Evolutionary conservation across 371 early-diverging fungal species (phyloP).

Genomic region (Mortierella polycephala): DNA sequence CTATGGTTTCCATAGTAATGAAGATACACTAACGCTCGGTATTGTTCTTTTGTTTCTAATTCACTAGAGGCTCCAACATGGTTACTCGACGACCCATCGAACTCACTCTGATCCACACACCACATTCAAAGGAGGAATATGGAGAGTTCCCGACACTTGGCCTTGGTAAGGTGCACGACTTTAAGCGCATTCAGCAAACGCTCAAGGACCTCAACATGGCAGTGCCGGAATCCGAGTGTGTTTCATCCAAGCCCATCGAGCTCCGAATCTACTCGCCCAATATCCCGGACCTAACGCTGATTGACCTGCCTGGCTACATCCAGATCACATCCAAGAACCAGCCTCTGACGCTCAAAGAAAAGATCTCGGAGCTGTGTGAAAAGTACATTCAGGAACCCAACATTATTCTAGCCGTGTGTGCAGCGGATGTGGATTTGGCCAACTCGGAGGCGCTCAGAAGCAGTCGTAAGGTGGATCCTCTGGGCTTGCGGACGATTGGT

Average conservation of each 20-base stretch:
- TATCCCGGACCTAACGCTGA: constrained; percentile 96
- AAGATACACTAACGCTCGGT: background rate
- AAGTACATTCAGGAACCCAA: constrained; percentile 93
- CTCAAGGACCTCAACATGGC: constrained; percentile 93
- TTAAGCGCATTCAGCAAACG: constrained; percentile 89
- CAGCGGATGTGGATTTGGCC: constrained; percentile 98
- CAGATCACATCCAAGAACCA: constrained; percentile 96
- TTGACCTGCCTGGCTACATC: constrained; percentile 99
- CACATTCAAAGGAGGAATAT: constrained; percentile 86
- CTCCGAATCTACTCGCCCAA: constrained; percentile 93
- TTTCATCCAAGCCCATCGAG: constrained; percentile 94
- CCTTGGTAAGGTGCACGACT: constrained; percentile 87
- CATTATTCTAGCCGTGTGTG: constrained; percentile 97
- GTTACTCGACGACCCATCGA: constrained; percentile 99
- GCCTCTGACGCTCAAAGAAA: constrained; percentile 90
- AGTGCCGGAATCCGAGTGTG: constrained; percentile 92
- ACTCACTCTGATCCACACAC: constrained; percentile 94
- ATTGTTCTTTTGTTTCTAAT: constrained; percentile 2
- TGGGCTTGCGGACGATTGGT: constrained; percentile 96
- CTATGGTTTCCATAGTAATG: no score
- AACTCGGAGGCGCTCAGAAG: constrained; percentile 98
- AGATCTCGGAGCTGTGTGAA: constrained; percentile 94
- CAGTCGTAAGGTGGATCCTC: constrained; percentile 93
- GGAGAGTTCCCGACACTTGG: constrained; percentile 96
- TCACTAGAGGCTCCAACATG: constrained; percentile 92